Base-by-base conservation (phyloP, 2,329 filamentous ascomycete species). In the Fusarium fracticaudum region DNA sequence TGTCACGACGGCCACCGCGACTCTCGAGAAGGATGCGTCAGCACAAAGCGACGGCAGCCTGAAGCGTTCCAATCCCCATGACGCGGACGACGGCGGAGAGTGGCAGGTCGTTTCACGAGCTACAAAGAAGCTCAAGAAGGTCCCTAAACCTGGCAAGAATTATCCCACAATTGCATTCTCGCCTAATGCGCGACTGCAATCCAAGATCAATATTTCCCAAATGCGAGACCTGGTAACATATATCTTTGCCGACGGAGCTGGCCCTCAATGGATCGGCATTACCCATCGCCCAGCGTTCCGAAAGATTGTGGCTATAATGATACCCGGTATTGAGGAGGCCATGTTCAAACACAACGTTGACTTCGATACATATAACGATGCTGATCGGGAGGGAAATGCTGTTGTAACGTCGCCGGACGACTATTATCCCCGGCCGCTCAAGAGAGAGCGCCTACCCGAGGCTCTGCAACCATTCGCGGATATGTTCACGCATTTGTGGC, bases 401-500 rank as follows among this genome's bases (percentile, higher is more conserved):
- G 73, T 82, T 20, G 71, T 78, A n/a, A 85, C 84, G 5, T 86
- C 86, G 5, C 88, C 88, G 3, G 90, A 92, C 75, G 87, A 90
- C 76, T 91, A 89, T 79, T 89, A 90, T 77, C 91, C 90, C 3
- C 86, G 86, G 24, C 77, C 83, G 24, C 83, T 93, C 33, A 83
- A 85, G 43, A 84, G 84, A 64, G 87, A 89, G 6, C 81, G 83
- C 31, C 81, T 92, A 29, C 86, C 90, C 3, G 80, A 85, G 26
- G 85, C 87, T 17, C 78, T 94, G 43, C 86, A 90, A 79, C 90
- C 91, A 3, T 89, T 98, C 67, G 91, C 93, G 45, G 90, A 94
- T 67, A 93, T 98, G 80, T 98, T 99, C 75, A 87, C 91, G 14
- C 92, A 96, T 77, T 85, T 98, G 44, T 98, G 96, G 95, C 96